A percentile compares a stretch with the other conserved stretches of the same genome.
Evolutionary conservation across 2,329 filamentous ascomycete species (phyloP).

Genomic region (Aspergillus glaucus): DNA sequence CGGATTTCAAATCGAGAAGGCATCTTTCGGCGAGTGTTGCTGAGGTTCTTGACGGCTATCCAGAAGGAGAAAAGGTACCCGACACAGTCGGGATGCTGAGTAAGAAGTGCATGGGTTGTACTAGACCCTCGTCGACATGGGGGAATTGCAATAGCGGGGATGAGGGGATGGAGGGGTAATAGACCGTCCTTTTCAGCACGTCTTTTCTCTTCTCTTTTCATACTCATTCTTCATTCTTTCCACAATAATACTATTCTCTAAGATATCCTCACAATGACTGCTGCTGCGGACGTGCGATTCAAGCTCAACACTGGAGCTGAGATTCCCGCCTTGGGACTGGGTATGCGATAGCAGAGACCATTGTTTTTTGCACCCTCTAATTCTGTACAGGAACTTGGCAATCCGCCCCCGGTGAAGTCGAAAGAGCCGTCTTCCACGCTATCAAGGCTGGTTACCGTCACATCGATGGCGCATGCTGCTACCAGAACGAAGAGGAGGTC

Average conservation of each 20-base stretch:
- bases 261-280: conserved; percentile 37
- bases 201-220: conserved; percentile 1
- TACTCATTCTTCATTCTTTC: not conserved
- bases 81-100: not conserved
- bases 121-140: not conserved
- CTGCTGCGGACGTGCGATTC: conserved; percentile 46
- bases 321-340: conserved; percentile 59
- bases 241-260: not conserved
- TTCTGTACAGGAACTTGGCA: conserved; percentile 56
- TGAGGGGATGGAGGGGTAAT: conserved; percentile 1
- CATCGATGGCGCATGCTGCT: conserved; percentile 35
- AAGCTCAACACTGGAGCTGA: conserved; percentile 59
- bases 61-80: conserved; percentile 6
- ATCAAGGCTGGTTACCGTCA: conserved; percentile 41
- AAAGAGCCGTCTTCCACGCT: conserved; percentile 53
- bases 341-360: conserved; percentile 32
- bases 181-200: not conserved
- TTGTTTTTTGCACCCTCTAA: conserved; percentile 3
- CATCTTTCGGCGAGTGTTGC: conserved; percentile 12
- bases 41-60: conserved; percentile 9
- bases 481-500: conserved; percentile 67
- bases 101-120: not conserved
- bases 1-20: not conserved
- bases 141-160: not conserved
- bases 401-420: conserved; percentile 53